Evolutionary conservation across 192 early-diverging fungal species (phyloP).

Genomic region (Coemansia sp.): DNA sequence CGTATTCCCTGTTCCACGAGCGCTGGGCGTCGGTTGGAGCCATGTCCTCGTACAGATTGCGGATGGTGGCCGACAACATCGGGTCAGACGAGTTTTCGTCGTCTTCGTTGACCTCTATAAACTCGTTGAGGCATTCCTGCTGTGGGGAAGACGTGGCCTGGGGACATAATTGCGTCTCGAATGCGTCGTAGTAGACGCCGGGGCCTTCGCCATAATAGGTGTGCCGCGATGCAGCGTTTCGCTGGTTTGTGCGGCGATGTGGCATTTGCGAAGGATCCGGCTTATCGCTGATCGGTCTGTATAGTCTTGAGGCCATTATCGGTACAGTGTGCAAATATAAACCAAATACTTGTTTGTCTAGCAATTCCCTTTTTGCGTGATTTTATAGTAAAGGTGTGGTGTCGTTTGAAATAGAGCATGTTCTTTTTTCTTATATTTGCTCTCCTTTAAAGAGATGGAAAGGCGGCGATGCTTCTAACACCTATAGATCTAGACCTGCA

Average conservation of each 20-base stretch:
- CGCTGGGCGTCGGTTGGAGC: conserved; percentile 7
- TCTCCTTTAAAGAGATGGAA: too few species aligned
- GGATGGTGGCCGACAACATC: conserved; percentile 7
- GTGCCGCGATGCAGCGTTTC: not conserved
- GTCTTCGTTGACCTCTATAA: not conserved
- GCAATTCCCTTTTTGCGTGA: too few species aligned
- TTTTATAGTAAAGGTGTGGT: too few species aligned
- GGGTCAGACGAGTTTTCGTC: not conserved
- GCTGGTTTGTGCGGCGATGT: not conserved
- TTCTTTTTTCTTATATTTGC: too few species aligned
- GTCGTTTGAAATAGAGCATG: not conserved
- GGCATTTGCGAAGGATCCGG: not conserved
- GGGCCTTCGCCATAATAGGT: not conserved
- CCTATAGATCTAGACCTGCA: too few species aligned
- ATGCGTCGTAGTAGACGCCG: not conserved
- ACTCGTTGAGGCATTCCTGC: too few species aligned
- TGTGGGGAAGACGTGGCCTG: not conserved
- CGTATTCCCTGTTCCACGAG: conserved; percentile 16
- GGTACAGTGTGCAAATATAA: too few species aligned
- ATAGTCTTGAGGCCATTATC: conserved; percentile 29
- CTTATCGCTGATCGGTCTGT: conserved; percentile 14
- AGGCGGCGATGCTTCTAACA: too few species aligned
- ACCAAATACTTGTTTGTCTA: too few species aligned
- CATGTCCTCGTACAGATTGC: conserved; percentile 15
- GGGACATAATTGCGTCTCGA: not conserved